Conservation (phyloP, 2,329 filamentous ascomycete genomes). For the Clonostachys rhizophaga region DNA sequence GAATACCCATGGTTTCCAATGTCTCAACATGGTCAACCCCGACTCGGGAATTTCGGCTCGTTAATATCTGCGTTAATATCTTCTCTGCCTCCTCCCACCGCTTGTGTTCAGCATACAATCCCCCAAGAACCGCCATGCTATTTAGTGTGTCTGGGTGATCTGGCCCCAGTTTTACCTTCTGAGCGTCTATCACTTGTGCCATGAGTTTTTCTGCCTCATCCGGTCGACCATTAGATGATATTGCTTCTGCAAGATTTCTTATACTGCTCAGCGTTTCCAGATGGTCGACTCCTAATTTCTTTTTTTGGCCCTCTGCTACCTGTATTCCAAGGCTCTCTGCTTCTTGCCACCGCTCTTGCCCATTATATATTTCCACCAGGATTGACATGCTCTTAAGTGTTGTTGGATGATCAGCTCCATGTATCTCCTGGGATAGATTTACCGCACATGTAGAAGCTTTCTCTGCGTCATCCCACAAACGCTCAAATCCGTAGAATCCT, state of each 20-base stretch:
- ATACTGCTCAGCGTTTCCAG: neutral
- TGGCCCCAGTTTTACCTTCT: neutral
- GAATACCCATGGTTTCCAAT: too few species aligned
- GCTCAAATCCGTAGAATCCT: too few species aligned
- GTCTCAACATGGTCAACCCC: too few species aligned
- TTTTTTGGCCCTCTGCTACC: slow-evolving; percentile 5
- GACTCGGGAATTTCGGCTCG: too few species aligned
- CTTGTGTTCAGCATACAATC: neutral
- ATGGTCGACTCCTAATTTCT: slow-evolving; percentile 5
- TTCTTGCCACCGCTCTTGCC: slow-evolving; percentile 5
- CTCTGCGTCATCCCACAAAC: too few species aligned
- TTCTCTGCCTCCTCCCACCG: slow-evolving; percentile 5
- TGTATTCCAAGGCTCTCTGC: slow-evolving; percentile 5
- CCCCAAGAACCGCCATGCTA: slow-evolving; percentile 1
- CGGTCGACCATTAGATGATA: neutral
- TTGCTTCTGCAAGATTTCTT: slow-evolving; percentile 1
- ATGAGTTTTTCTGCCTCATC: slow-evolving; percentile 6
- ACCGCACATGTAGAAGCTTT: slow-evolving; percentile 2
- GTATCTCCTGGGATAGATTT: slow-evolving; percentile 1
- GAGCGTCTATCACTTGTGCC: slow-evolving; percentile 6
- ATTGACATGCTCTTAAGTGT: slow-evolving; percentile 2
- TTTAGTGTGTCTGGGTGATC: slow-evolving; percentile 1
- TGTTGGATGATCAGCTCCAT: slow-evolving; percentile 3
- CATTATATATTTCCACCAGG: neutral
- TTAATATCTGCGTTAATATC: slow-evolving; percentile 1